These are phyloP conservation scores for Coemansia sp. DNA, from an alignment of 192 early-diverging fungal genomes.

Conservation along the genomic window DNA sequence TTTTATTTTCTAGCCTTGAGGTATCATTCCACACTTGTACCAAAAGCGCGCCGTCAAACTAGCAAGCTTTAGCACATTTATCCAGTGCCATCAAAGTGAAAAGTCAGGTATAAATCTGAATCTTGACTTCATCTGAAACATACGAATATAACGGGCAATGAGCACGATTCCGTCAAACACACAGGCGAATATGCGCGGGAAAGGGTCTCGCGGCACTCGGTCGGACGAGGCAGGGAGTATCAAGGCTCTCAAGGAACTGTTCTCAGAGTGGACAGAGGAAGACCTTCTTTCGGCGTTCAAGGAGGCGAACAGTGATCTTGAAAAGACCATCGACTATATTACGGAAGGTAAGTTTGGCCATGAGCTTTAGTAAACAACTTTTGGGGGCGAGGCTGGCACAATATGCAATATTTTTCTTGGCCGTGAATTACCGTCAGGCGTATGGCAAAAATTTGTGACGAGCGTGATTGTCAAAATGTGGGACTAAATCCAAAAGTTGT, in stretches of 20 bases:
- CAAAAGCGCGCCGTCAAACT: slow-evolving; percentile 40
- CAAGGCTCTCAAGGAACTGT: slow-evolving; percentile 66
- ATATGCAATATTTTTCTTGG: no score
- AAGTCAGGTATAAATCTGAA: not conserved
- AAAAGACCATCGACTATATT: slow-evolving; percentile 77
- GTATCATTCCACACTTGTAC: slow-evolving; percentile 33
- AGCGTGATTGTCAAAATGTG: no score
- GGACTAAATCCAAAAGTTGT: not conserved
- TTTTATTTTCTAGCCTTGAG: slow-evolving; percentile 22
- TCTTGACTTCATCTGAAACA: slow-evolving; percentile 6
- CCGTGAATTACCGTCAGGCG: not conserved
- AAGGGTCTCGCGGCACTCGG: not conserved
- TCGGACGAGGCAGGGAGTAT: slow-evolving; percentile 52
- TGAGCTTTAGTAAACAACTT: slow-evolving; percentile 6
- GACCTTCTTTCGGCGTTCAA: slow-evolving; percentile 83
- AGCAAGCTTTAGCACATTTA: slow-evolving; percentile 4
- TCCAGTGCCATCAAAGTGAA: not conserved
- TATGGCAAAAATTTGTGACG: not conserved
- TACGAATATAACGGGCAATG: slow-evolving; percentile 26
- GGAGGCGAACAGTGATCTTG: slow-evolving; percentile 85
- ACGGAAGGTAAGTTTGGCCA: slow-evolving; percentile 63
- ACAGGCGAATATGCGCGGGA: slow-evolving; percentile 38
- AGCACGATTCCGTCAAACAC: slow-evolving; percentile 53
- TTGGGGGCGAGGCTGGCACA: no score
- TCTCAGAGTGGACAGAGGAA: slow-evolving; percentile 82